Conservation (phyloP, 2,329 filamentous ascomycete genomes). For the Daldinia sp. region DNA sequence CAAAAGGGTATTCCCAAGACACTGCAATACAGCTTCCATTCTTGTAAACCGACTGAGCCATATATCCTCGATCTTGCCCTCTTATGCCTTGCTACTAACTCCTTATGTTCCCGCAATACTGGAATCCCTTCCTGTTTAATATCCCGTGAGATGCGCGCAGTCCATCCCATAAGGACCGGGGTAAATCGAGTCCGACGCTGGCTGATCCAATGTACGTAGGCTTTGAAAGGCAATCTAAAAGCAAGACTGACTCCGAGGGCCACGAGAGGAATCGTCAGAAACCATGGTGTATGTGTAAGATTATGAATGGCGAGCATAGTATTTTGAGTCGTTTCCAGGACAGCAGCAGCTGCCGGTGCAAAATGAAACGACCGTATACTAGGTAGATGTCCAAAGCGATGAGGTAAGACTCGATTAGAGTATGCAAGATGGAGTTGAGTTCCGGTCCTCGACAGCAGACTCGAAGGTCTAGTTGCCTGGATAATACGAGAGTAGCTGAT, state of each 20-base stretch:
- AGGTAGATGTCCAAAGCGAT: background rate
- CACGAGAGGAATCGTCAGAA: conserved; percentile 60
- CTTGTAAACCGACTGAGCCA: conserved; percentile 52
- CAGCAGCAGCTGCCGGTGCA: conserved; percentile 41
- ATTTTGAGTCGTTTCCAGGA: conserved; percentile 53
- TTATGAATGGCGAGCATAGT: conserved; percentile 55
- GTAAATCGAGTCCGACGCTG: conserved; percentile 44
- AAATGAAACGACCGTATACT: conserved; percentile 46
- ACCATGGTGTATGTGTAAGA: conserved; percentile 60
- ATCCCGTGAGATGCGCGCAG: conserved; percentile 39
- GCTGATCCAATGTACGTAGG: conserved; percentile 49
- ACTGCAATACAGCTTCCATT: conserved; percentile 55
- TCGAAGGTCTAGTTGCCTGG: conserved; percentile 13
- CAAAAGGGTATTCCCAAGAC: conserved; percentile 58
- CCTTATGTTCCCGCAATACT: conserved; percentile 14
- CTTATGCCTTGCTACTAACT: conserved; percentile 44
- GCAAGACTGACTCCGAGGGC: conserved; percentile 56
- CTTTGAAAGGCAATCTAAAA: conserved; percentile 57
- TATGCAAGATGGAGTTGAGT: conserved; percentile 1
- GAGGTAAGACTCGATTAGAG: background rate
- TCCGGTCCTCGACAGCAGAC: conserved; percentile 1
- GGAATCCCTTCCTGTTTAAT: conserved; percentile 32
- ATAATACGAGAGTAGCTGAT: conserved; percentile 12
- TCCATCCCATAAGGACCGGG: conserved; percentile 50
- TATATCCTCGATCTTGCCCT: conserved; percentile 40